Conservation (phyloP, 176 grass and related monocot species). For the Triticum aestivum region DNA sequence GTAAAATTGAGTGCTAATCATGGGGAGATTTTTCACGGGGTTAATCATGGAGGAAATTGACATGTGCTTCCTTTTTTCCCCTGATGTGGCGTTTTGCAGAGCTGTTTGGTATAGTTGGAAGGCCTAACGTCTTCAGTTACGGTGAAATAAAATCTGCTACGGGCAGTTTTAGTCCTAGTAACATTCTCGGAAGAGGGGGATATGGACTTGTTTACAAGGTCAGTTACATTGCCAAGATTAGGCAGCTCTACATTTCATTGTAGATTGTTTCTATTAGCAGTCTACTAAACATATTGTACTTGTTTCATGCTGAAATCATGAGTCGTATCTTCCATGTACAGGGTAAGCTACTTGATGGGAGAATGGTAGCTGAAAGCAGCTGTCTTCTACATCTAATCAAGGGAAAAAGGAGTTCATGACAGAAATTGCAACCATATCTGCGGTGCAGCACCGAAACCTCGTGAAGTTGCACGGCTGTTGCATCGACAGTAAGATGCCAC, state of each 20-base stretch:
- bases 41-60: no score
- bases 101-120: conserved; percentile 28
- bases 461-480: conserved; percentile 57
- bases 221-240: background rate
- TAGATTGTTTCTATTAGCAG: background rate
- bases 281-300: background rate
- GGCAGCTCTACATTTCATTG: background rate
- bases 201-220: conserved; percentile 55
- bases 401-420: conserved; percentile 55
- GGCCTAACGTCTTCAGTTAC: conserved; percentile 42
- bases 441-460: conserved; percentile 46
- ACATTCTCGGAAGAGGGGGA: conserved; percentile 53
- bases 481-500: conserved; percentile 41
- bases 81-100: conserved; percentile 26
- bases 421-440: conserved; percentile 44
- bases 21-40: background rate
- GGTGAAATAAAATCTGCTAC: conserved; percentile 49
- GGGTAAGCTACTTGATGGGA: conserved; percentile 52
- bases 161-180: conserved; percentile 37
- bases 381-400: conserved; percentile 48
- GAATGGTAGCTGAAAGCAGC: conserved; percentile 45
- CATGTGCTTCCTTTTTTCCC: background rate
- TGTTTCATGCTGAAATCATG: background rate
- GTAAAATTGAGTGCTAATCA: background rate
- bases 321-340: background rate